Evolutionary conservation across 2,329 filamentous ascomycete genomes (phyloP).

Genomic region (Verticillium zaregamsianum): DNA sequence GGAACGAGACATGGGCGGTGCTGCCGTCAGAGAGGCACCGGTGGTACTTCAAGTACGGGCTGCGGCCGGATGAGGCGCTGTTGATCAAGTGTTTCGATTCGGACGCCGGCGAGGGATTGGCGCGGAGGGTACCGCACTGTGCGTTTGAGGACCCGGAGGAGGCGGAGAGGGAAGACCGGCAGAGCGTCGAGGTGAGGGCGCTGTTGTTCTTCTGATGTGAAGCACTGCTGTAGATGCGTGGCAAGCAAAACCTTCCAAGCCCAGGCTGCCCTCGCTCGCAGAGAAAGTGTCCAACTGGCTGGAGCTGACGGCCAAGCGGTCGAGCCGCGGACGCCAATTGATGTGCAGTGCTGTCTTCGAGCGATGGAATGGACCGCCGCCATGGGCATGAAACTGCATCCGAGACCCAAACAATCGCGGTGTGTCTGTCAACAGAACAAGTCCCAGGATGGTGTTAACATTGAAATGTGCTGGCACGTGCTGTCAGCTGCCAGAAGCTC

Average conservation of each 20-base stretch:
- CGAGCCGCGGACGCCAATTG: no score
- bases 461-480: neutral
- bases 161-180: constrained; percentile 65
- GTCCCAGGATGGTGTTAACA: no score
- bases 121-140: constrained; percentile 63
- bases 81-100: constrained; percentile 64
- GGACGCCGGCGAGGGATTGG: constrained; percentile 39
- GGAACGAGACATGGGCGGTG: constrained; percentile 34
- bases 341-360: no score
- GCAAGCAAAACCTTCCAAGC: no score
- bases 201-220: constrained; percentile 60
- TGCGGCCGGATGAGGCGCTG: constrained; percentile 50
- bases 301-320: no score
- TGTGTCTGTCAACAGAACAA: no score
- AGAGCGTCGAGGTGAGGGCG: constrained; percentile 87
- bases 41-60: constrained; percentile 50
- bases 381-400: no score
- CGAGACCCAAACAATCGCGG: no score
- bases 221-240: no score
- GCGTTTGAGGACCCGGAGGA: constrained; percentile 74
- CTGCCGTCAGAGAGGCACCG: constrained; percentile 28
- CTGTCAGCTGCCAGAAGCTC: neutral
- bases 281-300: no score
- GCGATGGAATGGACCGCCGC: no score
- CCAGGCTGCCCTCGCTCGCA: no score